Evolutionary conservation across 108 stramenopile genomes (phyloP), one percentile per base, ranked within the genome.

Genomic region (Pseudonitzschia multiseries): DNA sequence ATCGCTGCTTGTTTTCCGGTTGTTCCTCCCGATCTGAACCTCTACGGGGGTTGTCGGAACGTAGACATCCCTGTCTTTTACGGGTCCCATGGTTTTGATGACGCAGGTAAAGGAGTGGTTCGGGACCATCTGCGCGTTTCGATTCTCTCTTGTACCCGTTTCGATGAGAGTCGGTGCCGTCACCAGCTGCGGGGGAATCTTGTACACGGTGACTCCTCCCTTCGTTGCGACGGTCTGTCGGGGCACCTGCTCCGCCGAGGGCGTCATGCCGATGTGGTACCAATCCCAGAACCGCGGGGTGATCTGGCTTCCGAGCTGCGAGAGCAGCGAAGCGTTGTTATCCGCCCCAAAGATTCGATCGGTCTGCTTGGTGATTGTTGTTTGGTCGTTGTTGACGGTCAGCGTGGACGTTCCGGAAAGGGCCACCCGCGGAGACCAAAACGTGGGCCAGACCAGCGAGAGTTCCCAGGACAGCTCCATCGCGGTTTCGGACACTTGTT

Each of bases 181-280:
- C 14, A 88, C 83, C 52, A 88, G 57, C 18, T 87, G 87, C 2
- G 87, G 72, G 24, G 93, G 88, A 53, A 88, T 74, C 52, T 86
- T 78, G 57, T 77, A 90, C 1, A 91, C 50, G 57, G 84, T 70
- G 68, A 90, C 89, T 20, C 57, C 51, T 61, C 64, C 77, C 0
- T 57, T 78, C 14, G 52, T 61, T 15, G 66, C 32, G 17, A 74
- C 28, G 4, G 43, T 26, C 26, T 80, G 60, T 8, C 79, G 65
- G 24, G 82, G 89, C 41, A 72, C 60, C 32, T 83, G 26, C 70
- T 94, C 91, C 31, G 89, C 81, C 21, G 87, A 85, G 13, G 93
- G 93, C 44, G 89, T 87, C 93, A 94, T 94, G 26, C 89, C 91
- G 65, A 92, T 85, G 72, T 94, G 93, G 69, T 94, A 94, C 12